Evolutionary conservation across 139 green algal genomes (phyloP), one percentile per base, ranked within the genome.

Genomic region (Coelastrella sp.): DNA sequence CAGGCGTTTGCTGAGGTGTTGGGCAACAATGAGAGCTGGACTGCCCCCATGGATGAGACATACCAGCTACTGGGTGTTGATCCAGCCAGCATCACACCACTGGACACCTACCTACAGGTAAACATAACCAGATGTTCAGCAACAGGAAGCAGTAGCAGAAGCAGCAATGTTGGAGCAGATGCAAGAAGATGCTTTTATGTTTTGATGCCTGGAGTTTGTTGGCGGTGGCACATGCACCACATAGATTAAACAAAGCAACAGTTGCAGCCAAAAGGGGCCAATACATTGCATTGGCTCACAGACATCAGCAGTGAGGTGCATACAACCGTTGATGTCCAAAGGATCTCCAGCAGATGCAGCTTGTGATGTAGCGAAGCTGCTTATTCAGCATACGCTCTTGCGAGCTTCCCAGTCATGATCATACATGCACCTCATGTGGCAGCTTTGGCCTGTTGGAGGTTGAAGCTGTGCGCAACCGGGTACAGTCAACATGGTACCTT

Each of bases 1-100:
- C 89, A 96, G 93, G 97, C 97, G 0, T 99, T 99, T 91, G 94
- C 96, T 11, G 97, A 99, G 92, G 95, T 99, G 68, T 94, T 99
- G 73, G 92, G 93, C 20, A 95, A 94, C 91, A 96, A 98, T 71
- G 96, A 99, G 92, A 94, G 94, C 4, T 99, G 99, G 89, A 71
- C 77, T 23, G 97, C 97, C 0, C 93, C 95, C 60, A 99, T 99
- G 98, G 93, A 96, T 20, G 96, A 98, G 75, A 99, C 97, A 0
- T 99, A 99, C 94, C 93, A 92, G 76, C 59, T 98, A 88, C 93
- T 99, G 89, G 96, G 96, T 64, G 92, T 99, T 7, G 96, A 99
- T 83, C 95, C 96, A 5, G 90, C 90, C 57, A 94, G 93, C 61
- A 93, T 97, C 5, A 98, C 94, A 61, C 96, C 92, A 0, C 92